Evolutionary conservation across 148 eudicot genomes (phyloP), one percentile per base, ranked within the genome.

Genomic region (Arbutus unedo): DNA sequence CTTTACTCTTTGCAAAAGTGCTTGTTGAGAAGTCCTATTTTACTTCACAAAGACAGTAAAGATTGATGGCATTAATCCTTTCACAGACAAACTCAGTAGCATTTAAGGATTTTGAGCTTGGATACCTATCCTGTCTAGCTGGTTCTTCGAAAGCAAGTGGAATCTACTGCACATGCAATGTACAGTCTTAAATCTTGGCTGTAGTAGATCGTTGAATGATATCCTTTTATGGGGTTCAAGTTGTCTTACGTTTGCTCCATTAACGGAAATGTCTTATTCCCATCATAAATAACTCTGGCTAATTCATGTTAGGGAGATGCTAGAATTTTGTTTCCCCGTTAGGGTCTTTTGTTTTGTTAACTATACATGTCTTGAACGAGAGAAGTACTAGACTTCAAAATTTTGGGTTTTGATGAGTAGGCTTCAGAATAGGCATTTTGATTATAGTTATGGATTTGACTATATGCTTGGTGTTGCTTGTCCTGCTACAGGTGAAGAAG

Each of bases 401-500:
- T 50, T 79, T 66, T 21, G 67, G 38, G 6, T 48, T 11, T 3
- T 51, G 48, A 68, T 68, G 6, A 15, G 1, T 15, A 2, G 13
- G n/a, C 47, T 31, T 38, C 11, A 15, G 48, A 41, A 41, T 70
- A 38, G 41, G 9, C n/a, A 38, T 70, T 76, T 23, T 25, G 15
- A 15, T 0, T 25, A 21, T 48, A 16, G 6, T 1, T 10, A 74
- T 74, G 77, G 38, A 74, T 47, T 74, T 31, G 75, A 71, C 21
- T 73, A 51, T 73, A 73, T 44, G 53, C 76, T 73, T 73, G 7
- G 4, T 76, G 19, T 76, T 49, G 18, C 43, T 4, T 64, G 74
- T 43, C 16, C 54, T 74, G 45, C 6, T 41, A 71, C 64, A 85
- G 90, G 87, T 86, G 74, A 79, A 73, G 62, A 82, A 72, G 81